These are phyloP conservation scores for Macrophomina tecta DNA, from an alignment of 2,329 filamentous ascomycete species.

Conservation along the genomic window DNA sequence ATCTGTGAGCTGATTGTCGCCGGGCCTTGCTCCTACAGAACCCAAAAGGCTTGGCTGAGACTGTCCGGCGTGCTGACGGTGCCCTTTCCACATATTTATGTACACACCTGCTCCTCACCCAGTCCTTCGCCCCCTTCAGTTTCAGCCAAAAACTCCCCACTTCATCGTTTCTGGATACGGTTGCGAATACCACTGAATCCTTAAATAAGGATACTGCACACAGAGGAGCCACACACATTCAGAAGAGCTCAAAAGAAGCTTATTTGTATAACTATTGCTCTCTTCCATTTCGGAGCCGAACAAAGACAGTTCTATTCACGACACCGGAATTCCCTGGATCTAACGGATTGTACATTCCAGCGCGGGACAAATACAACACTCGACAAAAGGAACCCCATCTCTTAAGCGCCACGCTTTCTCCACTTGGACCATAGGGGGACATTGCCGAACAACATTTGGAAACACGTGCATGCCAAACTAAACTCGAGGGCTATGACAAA, in stretches of 20 bases:
- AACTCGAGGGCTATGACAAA: not conserved
- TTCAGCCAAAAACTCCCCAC: not conserved
- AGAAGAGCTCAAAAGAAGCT: not conserved
- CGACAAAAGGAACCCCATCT: not conserved
- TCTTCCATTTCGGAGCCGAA: not conserved
- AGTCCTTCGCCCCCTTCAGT: not conserved
- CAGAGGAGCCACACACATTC: not conserved
- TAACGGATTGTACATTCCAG: not conserved
- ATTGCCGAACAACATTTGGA: constrained; percentile 17
- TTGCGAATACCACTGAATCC: not conserved
- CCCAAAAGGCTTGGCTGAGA: constrained; percentile 16
- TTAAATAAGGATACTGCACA: not conserved
- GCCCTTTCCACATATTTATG: constrained; percentile 19
- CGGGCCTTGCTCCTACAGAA: constrained; percentile 10
- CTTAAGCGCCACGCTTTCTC: constrained; percentile 16
- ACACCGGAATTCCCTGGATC: constrained; percentile 7
- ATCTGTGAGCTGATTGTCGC: constrained; percentile 13
- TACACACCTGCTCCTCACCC: constrained; percentile 6
- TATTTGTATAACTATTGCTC: not conserved
- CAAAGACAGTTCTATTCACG: not conserved
- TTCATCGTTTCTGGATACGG: not conserved
- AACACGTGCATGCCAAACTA: not conserved
- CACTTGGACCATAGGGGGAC: constrained; percentile 3
- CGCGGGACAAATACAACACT: not conserved
- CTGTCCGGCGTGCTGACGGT: constrained; percentile 6